Percentiles rank a stretch among this genome's conserved stretches.
These are phyloP conservation scores for Daldinia decipiens DNA, from an alignment of 495 filamentous ascomycete species.

Conservation along the genomic window DNA sequence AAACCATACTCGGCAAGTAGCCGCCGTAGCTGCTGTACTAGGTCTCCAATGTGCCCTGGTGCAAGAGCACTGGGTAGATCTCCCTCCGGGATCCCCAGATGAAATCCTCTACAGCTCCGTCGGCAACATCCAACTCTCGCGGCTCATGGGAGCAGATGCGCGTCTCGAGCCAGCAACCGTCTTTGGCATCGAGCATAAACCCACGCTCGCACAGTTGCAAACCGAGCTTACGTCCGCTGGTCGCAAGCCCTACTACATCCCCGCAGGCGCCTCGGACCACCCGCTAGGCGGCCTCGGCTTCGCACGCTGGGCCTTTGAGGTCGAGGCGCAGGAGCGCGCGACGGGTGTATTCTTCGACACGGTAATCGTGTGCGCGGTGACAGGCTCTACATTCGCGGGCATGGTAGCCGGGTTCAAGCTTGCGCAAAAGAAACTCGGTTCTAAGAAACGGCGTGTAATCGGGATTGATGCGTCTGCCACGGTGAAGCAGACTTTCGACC, in stretches of 20 bases:
- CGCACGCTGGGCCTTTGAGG: constrained; percentile 71
- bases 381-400: constrained; percentile 69
- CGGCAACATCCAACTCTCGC: constrained; percentile 71
- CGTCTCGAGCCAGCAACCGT: constrained; percentile 56
- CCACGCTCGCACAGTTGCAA: constrained; percentile 57
- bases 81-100: neutral
- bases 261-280: constrained; percentile 71
- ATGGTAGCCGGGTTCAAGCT: constrained; percentile 73
- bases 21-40: constrained; percentile 63
- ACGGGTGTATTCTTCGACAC: constrained; percentile 68
- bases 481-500: constrained; percentile 61
- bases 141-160: constrained; percentile 69
- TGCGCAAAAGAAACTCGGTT: constrained; percentile 55
- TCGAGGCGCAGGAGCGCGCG: constrained; percentile 65
- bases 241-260: constrained; percentile 70
- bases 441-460: constrained; percentile 59
- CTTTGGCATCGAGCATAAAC: constrained; percentile 71
- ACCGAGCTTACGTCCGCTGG: constrained; percentile 58
- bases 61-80: constrained; percentile 72
- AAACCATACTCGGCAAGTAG: constrained; percentile 73
- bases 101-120: constrained; percentile 64
- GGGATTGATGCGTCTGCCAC: constrained; percentile 73
- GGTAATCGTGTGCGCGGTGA: constrained; percentile 70
- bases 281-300: constrained; percentile 73
- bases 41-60: constrained; percentile 65